Evolutionary conservation across 352 stramenopile species (phyloP), one percentile per base, ranked within the genome.

Genomic region (Globisporangium alternatum): DNA sequence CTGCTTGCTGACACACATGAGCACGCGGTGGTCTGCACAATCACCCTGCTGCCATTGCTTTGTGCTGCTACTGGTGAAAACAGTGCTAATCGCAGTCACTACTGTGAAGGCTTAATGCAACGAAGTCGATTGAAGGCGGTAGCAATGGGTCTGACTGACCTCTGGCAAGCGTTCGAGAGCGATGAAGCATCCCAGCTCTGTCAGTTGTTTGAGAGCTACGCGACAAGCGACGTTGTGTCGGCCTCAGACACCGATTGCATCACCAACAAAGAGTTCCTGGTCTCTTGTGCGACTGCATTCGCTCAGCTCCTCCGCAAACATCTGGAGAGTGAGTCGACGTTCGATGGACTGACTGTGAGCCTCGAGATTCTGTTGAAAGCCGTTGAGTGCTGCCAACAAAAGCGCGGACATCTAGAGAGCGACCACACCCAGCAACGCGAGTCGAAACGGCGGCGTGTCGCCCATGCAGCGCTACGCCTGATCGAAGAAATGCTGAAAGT

Each of bases 401-500:
- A 2, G 53, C 2, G 4, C 47, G 6, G 39, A 39, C 7, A 33
- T 13, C 15, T 13, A 25, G 15, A 37, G n/a, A 54, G 67, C 28
- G 51, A 21, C 8, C 13, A 60, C 30, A 22, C 48, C 2, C 9
- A 62, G 21, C 37, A 45, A 28, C 56, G 56, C 25, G 47, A 56
- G 3, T 65, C 63, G 17, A 49, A 60, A 8, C 44, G 6, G 6
- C 35, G n/a, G 13, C 28, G 22, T 17, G 25, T 58, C 13, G 53
- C 43, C 5, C 25, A 48, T 15, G 35, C 28, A 12, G 59, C 64
- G 5, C 67, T 82, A 19, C 2, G 66, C 19, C 15, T 82, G 47
- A 45, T 88, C 0, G 78, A 89, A 69, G 65, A 79, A n/a, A 30
- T 89, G 35, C 61, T 88, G 48, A 43, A 56, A 28, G 71, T 75